Evolutionary conservation across 2,329 filamentous ascomycete genomes (phyloP).

Genomic region (Peltaster fructicola): DNA sequence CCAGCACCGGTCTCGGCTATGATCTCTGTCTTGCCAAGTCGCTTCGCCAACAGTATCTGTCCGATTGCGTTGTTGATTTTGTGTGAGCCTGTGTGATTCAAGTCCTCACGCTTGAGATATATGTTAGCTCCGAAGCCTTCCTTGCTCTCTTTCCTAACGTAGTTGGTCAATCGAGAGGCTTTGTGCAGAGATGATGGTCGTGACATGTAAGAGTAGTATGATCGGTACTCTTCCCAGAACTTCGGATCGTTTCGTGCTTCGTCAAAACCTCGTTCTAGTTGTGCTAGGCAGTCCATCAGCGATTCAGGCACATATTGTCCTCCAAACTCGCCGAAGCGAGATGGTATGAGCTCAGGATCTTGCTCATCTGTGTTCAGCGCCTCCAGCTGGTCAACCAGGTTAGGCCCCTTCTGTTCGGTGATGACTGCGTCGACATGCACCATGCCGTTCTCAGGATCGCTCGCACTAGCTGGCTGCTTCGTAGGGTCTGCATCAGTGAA

Average conservation of each 20-base stretch:
- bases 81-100: slow-evolving; percentile 95
- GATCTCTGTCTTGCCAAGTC: slow-evolving; percentile 87
- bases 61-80: slow-evolving; percentile 99
- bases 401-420: slow-evolving; percentile 41
- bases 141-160: slow-evolving; percentile 11
- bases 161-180: slow-evolving; percentile 69
- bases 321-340: slow-evolving; percentile 87
- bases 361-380: slow-evolving; percentile 50
- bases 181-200: slow-evolving; percentile 81
- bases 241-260: slow-evolving; percentile 67
- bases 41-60: slow-evolving; percentile 69
- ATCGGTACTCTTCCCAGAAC: slow-evolving; percentile 95
- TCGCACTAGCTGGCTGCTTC: slow-evolving; percentile 16
- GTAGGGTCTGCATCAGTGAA: slow-evolving; percentile 19
- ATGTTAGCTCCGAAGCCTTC: slow-evolving; percentile 77
- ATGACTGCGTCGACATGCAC: slow-evolving; percentile 55
- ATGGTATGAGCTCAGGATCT: slow-evolving; percentile 44
- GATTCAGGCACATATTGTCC: slow-evolving; percentile 96
- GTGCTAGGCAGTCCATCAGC: slow-evolving; percentile 85
- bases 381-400: slow-evolving; percentile 68
- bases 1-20: slow-evolving; percentile 96
- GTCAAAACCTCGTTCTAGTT: slow-evolving; percentile 85
- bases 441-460: slow-evolving; percentile 24
- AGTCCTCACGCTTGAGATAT: slow-evolving; percentile 92
- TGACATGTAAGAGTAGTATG: slow-evolving; percentile 95